A percentile compares a stretch with the other conserved stretches of the same genome.
Evolutionary conservation across 345 rosid species (phyloP).

Genomic region (Isatis tinctoria): DNA sequence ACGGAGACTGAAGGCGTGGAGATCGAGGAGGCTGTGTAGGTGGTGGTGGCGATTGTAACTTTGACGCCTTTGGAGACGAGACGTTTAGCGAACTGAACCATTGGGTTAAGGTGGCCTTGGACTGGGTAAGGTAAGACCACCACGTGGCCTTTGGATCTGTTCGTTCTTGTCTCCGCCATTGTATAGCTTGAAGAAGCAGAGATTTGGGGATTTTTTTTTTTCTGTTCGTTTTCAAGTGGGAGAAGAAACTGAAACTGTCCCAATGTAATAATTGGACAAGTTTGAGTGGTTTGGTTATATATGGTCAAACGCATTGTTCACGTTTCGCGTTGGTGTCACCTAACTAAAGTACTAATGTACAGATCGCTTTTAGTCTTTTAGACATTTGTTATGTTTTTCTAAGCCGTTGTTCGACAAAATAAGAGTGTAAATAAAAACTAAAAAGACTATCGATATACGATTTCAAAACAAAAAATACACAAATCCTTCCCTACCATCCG

Average conservation of each 20-base stretch:
- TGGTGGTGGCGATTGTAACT: slow-evolving; percentile 68
- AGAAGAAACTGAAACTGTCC: not conserved
- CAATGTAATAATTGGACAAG: not conserved
- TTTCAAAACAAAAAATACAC: too few species aligned
- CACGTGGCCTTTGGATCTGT: slow-evolving; percentile 38
- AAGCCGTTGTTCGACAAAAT: too few species aligned
- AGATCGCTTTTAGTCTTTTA: too few species aligned
- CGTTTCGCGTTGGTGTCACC: slow-evolving; percentile 33
- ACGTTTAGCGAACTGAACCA: slow-evolving; percentile 68
- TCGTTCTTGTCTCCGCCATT: slow-evolving; percentile 33
- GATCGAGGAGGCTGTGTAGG: slow-evolving; percentile 48
- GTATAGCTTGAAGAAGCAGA: not conserved
- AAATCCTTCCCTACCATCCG: too few species aligned
- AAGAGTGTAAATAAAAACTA: too few species aligned
- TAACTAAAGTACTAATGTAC: not conserved
- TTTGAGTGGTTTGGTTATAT: not conserved
- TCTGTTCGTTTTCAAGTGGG: not conserved
- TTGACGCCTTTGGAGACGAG: slow-evolving; percentile 60
- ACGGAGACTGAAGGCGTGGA: slow-evolving; percentile 37
- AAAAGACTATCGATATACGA: too few species aligned
- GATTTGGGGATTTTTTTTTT: not conserved
- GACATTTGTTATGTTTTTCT: not conserved
- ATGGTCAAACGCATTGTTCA: slow-evolving; percentile 12
- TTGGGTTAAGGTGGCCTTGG: slow-evolving; percentile 86
- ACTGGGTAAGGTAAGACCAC: slow-evolving; percentile 62